Percentiles rank a stretch among this genome's conserved stretches.
phyloP scores from a whole-genome alignment of 2,329 filamentous ascomycete genomes.

The Verticillium nubilum region DNA sequence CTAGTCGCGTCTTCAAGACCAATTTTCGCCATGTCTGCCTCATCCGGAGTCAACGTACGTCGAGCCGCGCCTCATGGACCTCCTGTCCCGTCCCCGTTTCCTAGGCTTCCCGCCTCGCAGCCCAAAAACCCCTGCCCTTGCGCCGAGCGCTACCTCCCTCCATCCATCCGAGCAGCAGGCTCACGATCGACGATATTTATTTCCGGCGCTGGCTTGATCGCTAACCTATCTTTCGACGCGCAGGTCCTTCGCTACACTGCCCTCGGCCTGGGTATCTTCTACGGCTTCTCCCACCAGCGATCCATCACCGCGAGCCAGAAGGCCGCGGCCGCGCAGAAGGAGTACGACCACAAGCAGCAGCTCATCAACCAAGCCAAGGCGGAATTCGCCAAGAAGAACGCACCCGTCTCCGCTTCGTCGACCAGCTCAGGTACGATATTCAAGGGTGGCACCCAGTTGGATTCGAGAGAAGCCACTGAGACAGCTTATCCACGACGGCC shows the following conservation, averaged over 20 bases:
- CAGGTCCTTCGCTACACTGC: conserved; percentile 97
- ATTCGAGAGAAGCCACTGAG: neutral
- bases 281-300: conserved; percentile 92
- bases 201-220: neutral
- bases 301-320: conserved; percentile 69
- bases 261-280: conserved; percentile 85
- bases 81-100: conserved; percentile 9
- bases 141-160: conserved; percentile 1
- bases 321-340: conserved; percentile 64
- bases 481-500: neutral
- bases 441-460: conserved; percentile 9
- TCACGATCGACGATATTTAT: neutral
- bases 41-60: conserved; percentile 63
- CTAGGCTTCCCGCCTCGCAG: neutral
- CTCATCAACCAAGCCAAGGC: conserved; percentile 92
- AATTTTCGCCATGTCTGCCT: conserved; percentile 51
- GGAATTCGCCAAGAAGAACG: conserved; percentile 76
- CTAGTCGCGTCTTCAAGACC: conserved; percentile 36
- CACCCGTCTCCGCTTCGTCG: conserved; percentile 31
- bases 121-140: neutral
- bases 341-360: conserved; percentile 86
- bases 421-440: conserved; percentile 11
- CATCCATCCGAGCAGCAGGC: neutral
- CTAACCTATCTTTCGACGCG: neutral
- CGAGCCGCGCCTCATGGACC: conserved; percentile 19